Conservation (phyloP, 768 basidiomycete genomes). For the Porpolomopsis calyptriformis region DNA sequence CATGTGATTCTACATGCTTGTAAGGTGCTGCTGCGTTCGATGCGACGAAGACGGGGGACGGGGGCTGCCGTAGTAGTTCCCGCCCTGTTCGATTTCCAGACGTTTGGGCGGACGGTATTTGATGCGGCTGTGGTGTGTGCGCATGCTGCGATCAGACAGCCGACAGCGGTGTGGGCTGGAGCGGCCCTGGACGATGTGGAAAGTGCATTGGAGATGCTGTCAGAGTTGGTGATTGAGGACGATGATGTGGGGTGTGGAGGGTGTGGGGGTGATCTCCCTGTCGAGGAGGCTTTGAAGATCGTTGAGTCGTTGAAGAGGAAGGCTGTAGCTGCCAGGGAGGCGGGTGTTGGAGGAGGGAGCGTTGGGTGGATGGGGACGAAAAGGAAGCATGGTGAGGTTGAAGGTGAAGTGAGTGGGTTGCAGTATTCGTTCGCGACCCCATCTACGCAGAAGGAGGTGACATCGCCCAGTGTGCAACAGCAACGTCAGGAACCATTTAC, state of each 20-base stretch:
- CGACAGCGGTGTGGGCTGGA: conserved; percentile 34
- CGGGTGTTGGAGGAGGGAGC: conserved; percentile 6
- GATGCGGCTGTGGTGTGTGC: conserved; percentile 59
- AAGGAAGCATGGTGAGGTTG: conserved; percentile 19
- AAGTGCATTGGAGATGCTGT: conserved; percentile 18
- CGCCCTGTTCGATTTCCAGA: conserved; percentile 33
- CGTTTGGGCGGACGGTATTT: conserved; percentile 50
- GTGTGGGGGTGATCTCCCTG: conserved; percentile 3
- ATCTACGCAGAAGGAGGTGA: not conserved
- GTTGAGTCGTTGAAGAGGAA: conserved; percentile 18
- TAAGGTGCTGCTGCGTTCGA: conserved; percentile 31
- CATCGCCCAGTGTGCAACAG: not conserved
- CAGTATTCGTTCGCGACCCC: not conserved
- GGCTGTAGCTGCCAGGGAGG: conserved; percentile 14
- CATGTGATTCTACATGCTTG: conserved; percentile 50
- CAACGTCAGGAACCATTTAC: not conserved
- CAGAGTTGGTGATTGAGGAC: conserved; percentile 8
- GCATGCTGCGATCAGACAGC: conserved; percentile 47
- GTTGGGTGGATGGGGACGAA: conserved; percentile 18
- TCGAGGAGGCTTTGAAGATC: conserved; percentile 17
- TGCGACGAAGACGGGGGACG: conserved; percentile 21
- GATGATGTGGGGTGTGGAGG: not conserved
- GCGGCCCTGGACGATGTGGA: conserved; percentile 28
- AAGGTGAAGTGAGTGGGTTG: conserved; percentile 4
- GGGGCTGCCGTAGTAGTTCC: not conserved